These are phyloP conservation scores for Lanmaoa pseudosensibilis DNA, from an alignment of 768 basidiomycete genomes.

Conservation along the genomic window DNA sequence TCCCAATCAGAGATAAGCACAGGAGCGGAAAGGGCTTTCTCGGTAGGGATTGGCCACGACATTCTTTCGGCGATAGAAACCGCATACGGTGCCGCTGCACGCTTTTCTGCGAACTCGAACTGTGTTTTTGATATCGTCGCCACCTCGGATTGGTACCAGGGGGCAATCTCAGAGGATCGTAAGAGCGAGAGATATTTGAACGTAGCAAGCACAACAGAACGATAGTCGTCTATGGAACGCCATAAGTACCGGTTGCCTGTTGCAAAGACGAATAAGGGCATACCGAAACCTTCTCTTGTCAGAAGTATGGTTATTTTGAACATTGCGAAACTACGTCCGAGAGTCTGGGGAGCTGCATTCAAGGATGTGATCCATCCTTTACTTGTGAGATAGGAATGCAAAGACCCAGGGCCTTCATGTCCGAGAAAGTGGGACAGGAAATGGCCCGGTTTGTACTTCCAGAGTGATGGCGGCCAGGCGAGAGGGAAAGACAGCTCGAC, in stretches of 20 bases:
- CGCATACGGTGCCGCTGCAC: constrained; percentile 76
- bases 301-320: constrained; percentile 82
- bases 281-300: constrained; percentile 85
- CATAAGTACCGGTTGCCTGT: constrained; percentile 4
- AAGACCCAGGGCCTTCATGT: constrained; percentile 90
- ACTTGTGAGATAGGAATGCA: constrained; percentile 86
- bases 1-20: constrained; percentile 77
- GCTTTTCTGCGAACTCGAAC: constrained; percentile 88
- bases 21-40: constrained; percentile 70
- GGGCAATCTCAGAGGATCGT: constrained; percentile 56
- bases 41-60: constrained; percentile 78
- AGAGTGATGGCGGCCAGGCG: constrained; percentile 65
- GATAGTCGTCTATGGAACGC: constrained; percentile 56
- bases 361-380: constrained; percentile 85
- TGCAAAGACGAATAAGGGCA: constrained; percentile 26
- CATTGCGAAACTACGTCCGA: constrained; percentile 84
- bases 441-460: constrained; percentile 76
- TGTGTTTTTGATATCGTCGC: constrained; percentile 66
- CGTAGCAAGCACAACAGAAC: constrained; percentile 61
- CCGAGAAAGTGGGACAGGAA: constrained; percentile 83
- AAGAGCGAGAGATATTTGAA: constrained; percentile 81
- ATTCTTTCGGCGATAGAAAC: constrained; percentile 72
- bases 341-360: constrained; percentile 63
- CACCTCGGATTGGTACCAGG: constrained; percentile 77
- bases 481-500: constrained; percentile 82